phyloP scores from a whole-genome alignment of 2,329 filamentous ascomycete species.

The Fusarium continuum region DNA sequence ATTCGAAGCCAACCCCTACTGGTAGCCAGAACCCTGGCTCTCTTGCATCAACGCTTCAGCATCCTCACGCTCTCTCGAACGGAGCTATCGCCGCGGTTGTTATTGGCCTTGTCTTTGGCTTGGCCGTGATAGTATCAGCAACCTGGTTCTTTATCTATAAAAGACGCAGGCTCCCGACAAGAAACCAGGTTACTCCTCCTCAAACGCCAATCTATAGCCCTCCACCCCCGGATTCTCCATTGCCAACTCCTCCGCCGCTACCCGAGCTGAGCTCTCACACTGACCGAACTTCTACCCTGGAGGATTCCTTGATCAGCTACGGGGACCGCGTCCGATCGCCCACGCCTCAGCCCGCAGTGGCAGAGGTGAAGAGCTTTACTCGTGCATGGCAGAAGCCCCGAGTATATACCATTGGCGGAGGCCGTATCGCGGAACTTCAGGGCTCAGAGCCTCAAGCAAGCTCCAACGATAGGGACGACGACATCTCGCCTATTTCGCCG shows the following conservation, averaged over 20 bases:
- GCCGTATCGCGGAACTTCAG: slow-evolving; percentile 8
- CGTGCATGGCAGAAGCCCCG: slow-evolving; percentile 37
- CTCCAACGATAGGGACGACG: not conserved
- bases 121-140: not conserved
- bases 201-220: not conserved
- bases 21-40: not conserved
- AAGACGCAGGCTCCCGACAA: slow-evolving; percentile 2
- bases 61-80: slow-evolving; percentile 5
- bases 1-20: not conserved
- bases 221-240: not conserved
- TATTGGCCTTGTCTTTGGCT: slow-evolving; percentile 18
- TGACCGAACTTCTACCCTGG: slow-evolving; percentile 7
- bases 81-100: slow-evolving; percentile 35
- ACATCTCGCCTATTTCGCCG: slow-evolving; percentile 10
- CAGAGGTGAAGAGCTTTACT: slow-evolving; percentile 38
- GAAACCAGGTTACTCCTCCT: not conserved
- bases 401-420: slow-evolving; percentile 33
- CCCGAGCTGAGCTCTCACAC: slow-evolving; percentile 7
- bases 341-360: slow-evolving; percentile 40
- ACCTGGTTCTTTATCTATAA: slow-evolving; percentile 24
- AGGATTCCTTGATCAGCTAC: slow-evolving; percentile 26
- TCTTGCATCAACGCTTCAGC: not conserved
- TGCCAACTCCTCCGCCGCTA: not conserved
- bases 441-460: not conserved
- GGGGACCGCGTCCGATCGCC: slow-evolving; percentile 37